Evolutionary conservation across 768 basidiomycete genomes (phyloP).

Genomic region (Psilocybe subaeruginosa): DNA sequence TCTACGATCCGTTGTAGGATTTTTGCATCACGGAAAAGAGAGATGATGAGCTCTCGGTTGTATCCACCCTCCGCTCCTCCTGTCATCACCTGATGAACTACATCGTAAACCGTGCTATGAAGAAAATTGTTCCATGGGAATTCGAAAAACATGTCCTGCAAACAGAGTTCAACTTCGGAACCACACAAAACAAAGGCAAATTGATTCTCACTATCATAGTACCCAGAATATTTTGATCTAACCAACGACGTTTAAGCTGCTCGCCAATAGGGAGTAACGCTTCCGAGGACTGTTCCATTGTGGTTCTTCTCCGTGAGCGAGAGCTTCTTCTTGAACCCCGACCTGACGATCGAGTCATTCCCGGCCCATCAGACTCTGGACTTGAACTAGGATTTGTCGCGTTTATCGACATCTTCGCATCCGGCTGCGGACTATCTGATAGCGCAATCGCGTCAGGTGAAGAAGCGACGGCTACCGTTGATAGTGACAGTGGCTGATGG

Average conservation of each 20-base stretch:
- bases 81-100: slow-evolving; percentile 93
- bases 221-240: slow-evolving; percentile 73
- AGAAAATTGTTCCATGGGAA: slow-evolving; percentile 98
- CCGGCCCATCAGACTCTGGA: slow-evolving; percentile 23
- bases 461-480: slow-evolving; percentile 32
- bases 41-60: slow-evolving; percentile 82
- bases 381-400: slow-evolving; percentile 10
- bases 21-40: slow-evolving; percentile 84
- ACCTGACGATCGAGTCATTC: slow-evolving; percentile 25
- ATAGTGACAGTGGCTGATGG: slow-evolving; percentile 35
- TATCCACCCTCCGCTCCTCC: slow-evolving; percentile 81
- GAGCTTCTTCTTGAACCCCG: slow-evolving; percentile 60
- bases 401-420: slow-evolving; percentile 3
- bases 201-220: slow-evolving; percentile 71
- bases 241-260: slow-evolving; percentile 74
- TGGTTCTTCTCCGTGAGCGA: slow-evolving; percentile 50
- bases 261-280: slow-evolving; percentile 68
- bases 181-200: slow-evolving; percentile 7
- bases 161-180: slow-evolving; percentile 5
- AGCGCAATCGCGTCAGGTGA: slow-evolving; percentile 25
- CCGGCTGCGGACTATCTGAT: slow-evolving; percentile 16
- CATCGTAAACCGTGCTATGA: slow-evolving; percentile 94
- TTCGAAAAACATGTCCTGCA: slow-evolving; percentile 91
- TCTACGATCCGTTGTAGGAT: slow-evolving; percentile 88
- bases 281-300: slow-evolving; percentile 36